Percentiles rank a stretch among this genome's conserved stretches.
Evolutionary conservation across 148 eudicot genomes (phyloP).

Genomic region (Polygonum aviculare): DNA sequence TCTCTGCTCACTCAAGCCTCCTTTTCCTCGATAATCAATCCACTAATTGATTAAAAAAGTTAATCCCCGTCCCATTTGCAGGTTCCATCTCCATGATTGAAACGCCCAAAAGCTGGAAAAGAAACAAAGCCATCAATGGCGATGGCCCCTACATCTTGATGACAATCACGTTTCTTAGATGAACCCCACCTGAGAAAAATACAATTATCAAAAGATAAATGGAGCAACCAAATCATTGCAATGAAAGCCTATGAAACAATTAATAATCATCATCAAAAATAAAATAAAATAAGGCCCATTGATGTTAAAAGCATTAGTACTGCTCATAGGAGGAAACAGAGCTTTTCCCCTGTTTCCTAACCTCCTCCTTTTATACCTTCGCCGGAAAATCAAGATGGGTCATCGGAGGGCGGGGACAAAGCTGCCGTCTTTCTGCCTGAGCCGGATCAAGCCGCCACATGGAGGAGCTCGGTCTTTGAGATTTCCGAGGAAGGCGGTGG

Average conservation of each 20-base stretch:
- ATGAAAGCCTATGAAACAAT: conserved; percentile 14
- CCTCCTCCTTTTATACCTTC: not conserved
- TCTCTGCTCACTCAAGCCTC: not conserved
- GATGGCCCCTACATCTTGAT: conserved; percentile 36
- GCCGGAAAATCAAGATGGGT: conserved; percentile 9
- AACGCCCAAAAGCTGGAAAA: not conserved
- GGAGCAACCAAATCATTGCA: conserved; percentile 34
- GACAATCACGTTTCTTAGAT: conserved; percentile 34
- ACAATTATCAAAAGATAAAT: conserved; percentile 4
- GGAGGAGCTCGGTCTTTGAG: not conserved
- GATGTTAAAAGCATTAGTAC: not conserved
- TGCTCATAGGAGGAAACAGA: not conserved
- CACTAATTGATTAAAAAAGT: not conserved
- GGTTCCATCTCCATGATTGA: not conserved
- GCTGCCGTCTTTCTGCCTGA: conserved; percentile 12
- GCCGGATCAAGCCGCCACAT: conserved; percentile 6
- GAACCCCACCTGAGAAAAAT: conserved; percentile 24
- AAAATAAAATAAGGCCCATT: not conserved
- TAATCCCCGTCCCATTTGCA: not conserved
- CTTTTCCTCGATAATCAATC: conserved; percentile 3
- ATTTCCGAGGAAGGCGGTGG: conserved; percentile 2
- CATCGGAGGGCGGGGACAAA: not conserved
- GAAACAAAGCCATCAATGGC: not conserved
- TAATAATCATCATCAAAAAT: conserved; percentile 14
- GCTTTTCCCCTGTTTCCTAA: not conserved